Percentiles rank a stretch among this genome's conserved stretches.
These are phyloP conservation scores for Annulohypoxylon maeteangense DNA, from an alignment of 495 filamentous ascomycete species.

Conservation along the genomic window DNA sequence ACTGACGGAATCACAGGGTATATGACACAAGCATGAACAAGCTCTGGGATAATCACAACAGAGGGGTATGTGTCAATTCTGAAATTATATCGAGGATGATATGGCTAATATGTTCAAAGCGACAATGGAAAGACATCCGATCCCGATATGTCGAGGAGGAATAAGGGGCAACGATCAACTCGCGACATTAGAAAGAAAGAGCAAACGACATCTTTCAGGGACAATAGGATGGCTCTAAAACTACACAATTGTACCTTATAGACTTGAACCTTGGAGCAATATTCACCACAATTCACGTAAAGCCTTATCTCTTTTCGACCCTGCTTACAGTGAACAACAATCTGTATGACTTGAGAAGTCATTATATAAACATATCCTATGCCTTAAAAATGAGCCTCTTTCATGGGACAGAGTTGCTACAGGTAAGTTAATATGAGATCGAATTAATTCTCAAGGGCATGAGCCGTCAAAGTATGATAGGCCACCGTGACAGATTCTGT, in stretches of 20 bases:
- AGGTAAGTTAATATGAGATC: not conserved
- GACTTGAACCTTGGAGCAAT: slow-evolving; percentile 22
- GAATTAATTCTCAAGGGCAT: not conserved
- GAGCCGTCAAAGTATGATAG: not conserved
- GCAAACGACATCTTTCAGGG: not conserved
- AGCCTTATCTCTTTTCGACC: not conserved
- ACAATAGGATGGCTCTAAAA: slow-evolving; percentile 17
- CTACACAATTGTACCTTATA: slow-evolving; percentile 35
- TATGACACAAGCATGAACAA: slow-evolving; percentile 81
- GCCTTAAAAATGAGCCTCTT: not conserved
- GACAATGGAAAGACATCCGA: slow-evolving; percentile 99
- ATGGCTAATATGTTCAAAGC: slow-evolving; percentile 65
- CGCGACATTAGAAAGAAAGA: not conserved
- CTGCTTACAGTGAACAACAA: not conserved
- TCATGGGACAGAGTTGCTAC: not conserved
- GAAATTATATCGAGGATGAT: not conserved
- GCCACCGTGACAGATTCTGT: not conserved
- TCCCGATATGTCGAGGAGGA: slow-evolving; percentile 80
- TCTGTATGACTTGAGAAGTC: not conserved
- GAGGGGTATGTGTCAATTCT: slow-evolving; percentile 72
- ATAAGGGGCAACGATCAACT: slow-evolving; percentile 50
- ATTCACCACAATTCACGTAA: slow-evolving; percentile 22
- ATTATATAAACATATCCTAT: not conserved
- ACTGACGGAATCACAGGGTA: slow-evolving; percentile 64
- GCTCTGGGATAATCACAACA: slow-evolving; percentile 90